These are phyloP conservation scores for Claviceps citrina DNA, from an alignment of 2,329 filamentous ascomycete species.

Conservation along the genomic window DNA sequence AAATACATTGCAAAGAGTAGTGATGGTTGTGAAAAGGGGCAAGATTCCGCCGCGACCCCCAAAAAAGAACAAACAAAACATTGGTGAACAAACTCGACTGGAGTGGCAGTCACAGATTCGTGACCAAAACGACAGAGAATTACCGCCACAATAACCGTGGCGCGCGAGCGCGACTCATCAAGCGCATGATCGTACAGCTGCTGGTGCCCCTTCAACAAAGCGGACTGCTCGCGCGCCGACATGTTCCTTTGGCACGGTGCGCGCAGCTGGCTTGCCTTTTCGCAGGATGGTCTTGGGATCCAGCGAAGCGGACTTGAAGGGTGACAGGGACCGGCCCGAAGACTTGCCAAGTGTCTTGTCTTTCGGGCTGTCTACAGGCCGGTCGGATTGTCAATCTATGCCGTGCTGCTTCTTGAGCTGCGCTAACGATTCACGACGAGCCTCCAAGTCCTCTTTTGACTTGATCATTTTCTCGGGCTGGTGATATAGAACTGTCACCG, in stretches of 20 bases:
- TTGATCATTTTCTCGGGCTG: conserved; percentile 55
- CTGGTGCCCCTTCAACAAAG: conserved; percentile 25
- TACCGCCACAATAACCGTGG: not conserved
- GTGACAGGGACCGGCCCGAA: conserved; percentile 46
- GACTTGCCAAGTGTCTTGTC: conserved; percentile 30
- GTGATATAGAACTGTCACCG: conserved; percentile 41
- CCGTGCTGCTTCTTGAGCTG: conserved; percentile 94
- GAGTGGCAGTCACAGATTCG: not conserved
- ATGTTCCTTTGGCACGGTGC: conserved; percentile 21
- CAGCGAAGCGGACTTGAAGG: conserved; percentile 24
- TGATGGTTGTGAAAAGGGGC: conserved; percentile 1
- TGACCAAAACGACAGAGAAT: not conserved
- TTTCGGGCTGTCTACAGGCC: conserved; percentile 40
- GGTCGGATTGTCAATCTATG: conserved; percentile 87
- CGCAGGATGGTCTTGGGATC: conserved; percentile 29
- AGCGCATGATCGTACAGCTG: conserved; percentile 23
- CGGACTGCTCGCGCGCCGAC: conserved; percentile 25
- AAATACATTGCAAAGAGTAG: conserved; percentile 5
- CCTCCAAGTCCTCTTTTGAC: conserved; percentile 85
- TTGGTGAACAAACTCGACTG: not conserved
- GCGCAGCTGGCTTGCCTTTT: conserved; percentile 24
- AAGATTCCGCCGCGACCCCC: not conserved
- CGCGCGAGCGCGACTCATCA: conserved; percentile 14
- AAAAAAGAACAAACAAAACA: not conserved
- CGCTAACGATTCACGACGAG: conserved; percentile 93